Evolutionary conservation across 345 rosid species (phyloP).

Genomic region (Ricinus communis): DNA sequence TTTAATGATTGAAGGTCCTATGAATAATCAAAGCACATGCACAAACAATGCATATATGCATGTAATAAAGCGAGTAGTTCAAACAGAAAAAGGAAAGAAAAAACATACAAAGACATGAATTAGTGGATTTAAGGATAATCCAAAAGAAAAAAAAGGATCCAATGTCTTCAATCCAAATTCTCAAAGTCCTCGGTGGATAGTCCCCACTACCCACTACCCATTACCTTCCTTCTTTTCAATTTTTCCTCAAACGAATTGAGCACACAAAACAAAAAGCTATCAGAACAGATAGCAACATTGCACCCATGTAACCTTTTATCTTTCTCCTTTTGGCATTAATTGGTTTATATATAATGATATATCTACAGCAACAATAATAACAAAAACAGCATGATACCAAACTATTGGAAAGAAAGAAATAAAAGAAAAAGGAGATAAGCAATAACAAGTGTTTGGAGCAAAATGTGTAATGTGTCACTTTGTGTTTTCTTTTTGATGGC

Average conservation of each 20-base stretch:
- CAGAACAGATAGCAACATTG: slow-evolving; percentile 4
- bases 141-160: neutral
- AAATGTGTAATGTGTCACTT: no score
- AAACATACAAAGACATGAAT: neutral
- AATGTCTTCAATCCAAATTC: neutral
- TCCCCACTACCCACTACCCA: slow-evolving; percentile 19
- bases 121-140: neutral
- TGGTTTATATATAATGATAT: neutral
- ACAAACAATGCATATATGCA: neutral
- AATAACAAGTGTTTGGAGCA: no score
- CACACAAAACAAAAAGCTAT: neutral
- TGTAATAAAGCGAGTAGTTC: neutral
- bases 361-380: no score
- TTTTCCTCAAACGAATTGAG: neutral
- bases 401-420: no score
- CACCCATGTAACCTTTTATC: neutral
- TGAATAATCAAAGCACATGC: slow-evolving; percentile 7
- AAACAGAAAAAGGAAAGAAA: no score
- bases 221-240: neutral
- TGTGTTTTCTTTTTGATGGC: no score
- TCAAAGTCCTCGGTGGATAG: slow-evolving; percentile 6
- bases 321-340: neutral
- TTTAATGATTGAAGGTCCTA: slow-evolving; percentile 4
- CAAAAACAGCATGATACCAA: no score
- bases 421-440: no score